Base-by-base conservation (phyloP, 1,284 basidiomycete genomes). In the Golubevia sp. region DNA sequence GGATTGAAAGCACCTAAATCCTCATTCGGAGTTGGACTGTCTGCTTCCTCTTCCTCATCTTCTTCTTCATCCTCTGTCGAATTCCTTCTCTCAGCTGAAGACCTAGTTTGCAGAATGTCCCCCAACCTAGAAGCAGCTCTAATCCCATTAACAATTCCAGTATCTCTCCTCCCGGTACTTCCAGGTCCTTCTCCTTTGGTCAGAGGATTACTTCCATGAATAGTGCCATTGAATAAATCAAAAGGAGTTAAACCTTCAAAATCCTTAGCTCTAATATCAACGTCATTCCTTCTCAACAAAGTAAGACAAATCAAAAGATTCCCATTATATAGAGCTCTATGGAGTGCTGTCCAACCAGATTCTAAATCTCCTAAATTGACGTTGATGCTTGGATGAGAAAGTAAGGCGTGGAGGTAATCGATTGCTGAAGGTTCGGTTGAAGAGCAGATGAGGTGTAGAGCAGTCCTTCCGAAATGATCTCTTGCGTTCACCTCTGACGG, bases 161-260 rank as follows among this genome's bases (percentile, higher is more conserved):
- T 44, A 44, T 44, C 38, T n/a, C n/a, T n/a, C n/a, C n/a, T n/a
- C n/a, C n/a, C n/a, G n/a, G n/a, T n/a, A n/a, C n/a, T n/a, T 13
- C 18, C 18, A 44, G 38, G 38, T 44, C 38, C 18, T 18, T 44
- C 38, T 44, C 38, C 38, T 44, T 44, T 44, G 38, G 18, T 44
- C 38, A 44, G 18, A 44, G 77, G 79, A 58, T 73, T 76, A 3
- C 78, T 79, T 8, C 79, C 79, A 1, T 67, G 61, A 13, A 83
- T 73, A 20, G 80, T 82, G 7, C 76, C 71, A 50, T 79, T 80
- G 68, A 81, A 83, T 8, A 83, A 66, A 51, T 82, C 80, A 53
- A 83, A 79, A n/a, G 80, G 67, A 6, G 77, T 77, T 49, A 83
- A 67, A 18, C 77, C 77, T 59, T 83, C 80, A 21, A 66, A 68